phyloP scores from a whole-genome alignment of 495 filamentous ascomycete species.

The Penicillium cataractarum region DNA sequence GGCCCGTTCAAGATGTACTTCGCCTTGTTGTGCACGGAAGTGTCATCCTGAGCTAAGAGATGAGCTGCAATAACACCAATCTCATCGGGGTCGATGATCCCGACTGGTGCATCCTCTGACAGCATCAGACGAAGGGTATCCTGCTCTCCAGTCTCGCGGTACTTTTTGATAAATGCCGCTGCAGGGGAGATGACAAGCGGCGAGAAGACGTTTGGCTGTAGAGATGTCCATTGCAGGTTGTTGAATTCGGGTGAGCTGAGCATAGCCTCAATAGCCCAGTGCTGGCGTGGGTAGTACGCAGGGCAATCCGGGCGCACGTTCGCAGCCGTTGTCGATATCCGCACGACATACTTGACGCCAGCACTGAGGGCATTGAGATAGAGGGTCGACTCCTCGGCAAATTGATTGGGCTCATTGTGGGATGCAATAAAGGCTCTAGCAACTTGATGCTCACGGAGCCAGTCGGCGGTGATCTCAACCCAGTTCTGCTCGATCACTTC shows the following conservation, averaged over 20 bases:
- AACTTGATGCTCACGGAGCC: slow-evolving; percentile 46
- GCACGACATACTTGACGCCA: slow-evolving; percentile 51
- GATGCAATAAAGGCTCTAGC: slow-evolving; percentile 48
- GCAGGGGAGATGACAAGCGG: slow-evolving; percentile 27
- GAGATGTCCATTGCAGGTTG: slow-evolving; percentile 49
- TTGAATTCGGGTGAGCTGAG: slow-evolving; percentile 42
- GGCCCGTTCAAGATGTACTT: slow-evolving; percentile 51
- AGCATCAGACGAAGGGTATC: slow-evolving; percentile 29
- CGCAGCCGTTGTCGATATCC: slow-evolving; percentile 49
- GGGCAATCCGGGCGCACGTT: slow-evolving; percentile 44
- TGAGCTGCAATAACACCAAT: slow-evolving; percentile 45
- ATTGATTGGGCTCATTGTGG: slow-evolving; percentile 42
- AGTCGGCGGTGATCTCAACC: slow-evolving; percentile 45
- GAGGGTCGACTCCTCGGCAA: slow-evolving; percentile 48
- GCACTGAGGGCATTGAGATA: slow-evolving; percentile 41
- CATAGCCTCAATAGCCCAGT: slow-evolving; percentile 52
- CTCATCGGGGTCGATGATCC: slow-evolving; percentile 41
- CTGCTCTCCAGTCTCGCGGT: slow-evolving; percentile 44
- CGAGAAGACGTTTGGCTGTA: slow-evolving; percentile 48
- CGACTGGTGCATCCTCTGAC: slow-evolving; percentile 40
- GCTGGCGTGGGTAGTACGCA: slow-evolving; percentile 46
- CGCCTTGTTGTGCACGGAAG: slow-evolving; percentile 37
- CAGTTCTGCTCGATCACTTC: slow-evolving; percentile 48
- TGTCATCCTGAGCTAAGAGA: slow-evolving; percentile 39
- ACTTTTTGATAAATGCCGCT: slow-evolving; percentile 36